Base-by-base conservation (phyloP, 1,139 yeast species). In the Yamadazyma sp. region DNA sequence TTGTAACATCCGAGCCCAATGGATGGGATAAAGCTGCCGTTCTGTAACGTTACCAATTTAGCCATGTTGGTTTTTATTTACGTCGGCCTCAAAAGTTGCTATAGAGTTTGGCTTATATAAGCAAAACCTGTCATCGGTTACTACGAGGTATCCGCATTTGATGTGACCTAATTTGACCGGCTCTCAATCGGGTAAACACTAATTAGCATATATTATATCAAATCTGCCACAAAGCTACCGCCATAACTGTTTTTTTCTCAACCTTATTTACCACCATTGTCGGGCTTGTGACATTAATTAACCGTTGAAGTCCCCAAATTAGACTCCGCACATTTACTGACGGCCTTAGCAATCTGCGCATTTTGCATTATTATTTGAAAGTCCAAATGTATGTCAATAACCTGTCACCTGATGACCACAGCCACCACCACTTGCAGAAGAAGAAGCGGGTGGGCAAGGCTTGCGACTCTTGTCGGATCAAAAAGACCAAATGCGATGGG, bases 371-470 rank as follows among this genome's bases (percentile, higher is more conserved):
- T 7, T 25, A n/a, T n/a, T n/a, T n/a, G n/a, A n/a, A n/a, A n/a
- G n/a, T n/a, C n/a, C n/a, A 15, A 16, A 40, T 40, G 40, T 37
- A 34, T 16, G 37, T 34, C 14, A 34, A 34, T 7, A 38, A 40
- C 12, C 42, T 50, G 12, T 47, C 50, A 8, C 51, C 52, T 5
- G 53, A 49, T 18, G 53, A 48, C 24, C 46, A 37, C 10, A 31
- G 43, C 15, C 43, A 39, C 13, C 49, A 35, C 37, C 52, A 44
- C 41, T 40, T 33, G 33, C 54, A 39, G 18, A 72, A 73, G 54
- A 83, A 82, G 67, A 82, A 80, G 60, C 62, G 94, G 44, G 92
- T 85, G 6, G 86, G 87, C 29, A 84, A 83, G 54, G 94, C 94
- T 5, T 85, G 94, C 52, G 92, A 85, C 56, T 78, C 85, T 37